A percentile compares a stretch with the other conserved stretches of the same genome.
These are phyloP conservation scores for Phaffomyces thermotolerans DNA, from an alignment of 805 yeast species.

Conservation along the genomic window DNA sequence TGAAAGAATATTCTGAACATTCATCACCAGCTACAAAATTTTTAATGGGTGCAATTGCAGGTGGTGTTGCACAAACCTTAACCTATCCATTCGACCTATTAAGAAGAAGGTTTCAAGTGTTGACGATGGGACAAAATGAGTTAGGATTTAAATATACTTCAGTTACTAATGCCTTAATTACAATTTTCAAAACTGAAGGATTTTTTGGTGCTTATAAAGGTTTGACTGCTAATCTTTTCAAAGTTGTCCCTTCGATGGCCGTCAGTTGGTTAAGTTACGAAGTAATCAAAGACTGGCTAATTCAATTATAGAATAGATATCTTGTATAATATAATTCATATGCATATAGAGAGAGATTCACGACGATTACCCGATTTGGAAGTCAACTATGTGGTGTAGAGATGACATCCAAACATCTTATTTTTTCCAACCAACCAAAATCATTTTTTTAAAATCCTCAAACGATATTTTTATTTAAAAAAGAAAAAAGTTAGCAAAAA, in stretches of 20 bases:
- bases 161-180: conserved; percentile 62
- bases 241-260: conserved; percentile 93
- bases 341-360: neutral
- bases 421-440: conserved; percentile 13
- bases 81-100: conserved; percentile 90
- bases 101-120: conserved; percentile 86
- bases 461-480: neutral
- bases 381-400: neutral
- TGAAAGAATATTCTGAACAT: conserved; percentile 50
- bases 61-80: conserved; percentile 83
- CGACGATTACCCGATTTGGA: conserved; percentile 3
- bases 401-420: conserved; percentile 3
- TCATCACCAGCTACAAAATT: conserved; percentile 48
- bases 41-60: conserved; percentile 75
- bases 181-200: conserved; percentile 72
- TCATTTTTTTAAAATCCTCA: conserved; percentile 1
- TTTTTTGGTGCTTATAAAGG: conserved; percentile 65
- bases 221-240: conserved; percentile 72
- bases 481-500: neutral
- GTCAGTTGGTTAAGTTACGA: conserved; percentile 90
- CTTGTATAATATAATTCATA: neutral
- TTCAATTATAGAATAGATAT: conserved; percentile 5
- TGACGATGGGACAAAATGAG: conserved; percentile 66
- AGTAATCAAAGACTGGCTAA: conserved; percentile 43
- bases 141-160: conserved; percentile 79